Evolutionary conservation across 106 monocot genomes (phyloP), one percentile per base, ranked within the genome.

Genomic region (Posidonia australis): DNA sequence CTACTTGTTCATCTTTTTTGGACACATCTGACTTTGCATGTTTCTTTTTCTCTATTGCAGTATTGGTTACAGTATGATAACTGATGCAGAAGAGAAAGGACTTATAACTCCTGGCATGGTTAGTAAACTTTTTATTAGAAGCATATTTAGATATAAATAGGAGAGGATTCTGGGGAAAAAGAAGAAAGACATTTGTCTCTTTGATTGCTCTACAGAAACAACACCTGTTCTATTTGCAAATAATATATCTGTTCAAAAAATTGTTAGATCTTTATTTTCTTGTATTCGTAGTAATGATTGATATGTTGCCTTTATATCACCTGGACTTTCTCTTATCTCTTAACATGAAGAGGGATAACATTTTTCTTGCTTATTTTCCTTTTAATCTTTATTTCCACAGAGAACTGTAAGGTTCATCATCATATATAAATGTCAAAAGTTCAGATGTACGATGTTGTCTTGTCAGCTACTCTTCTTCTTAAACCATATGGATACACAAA

Each of bases 41-140:
- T 49, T 30, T 22, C 53, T 41, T 56, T 25, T 12, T 46, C 20
- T 62, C 10, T 51, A 31, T 24, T 23, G 54, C 77, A 93, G 92
- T 78, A 93, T 93, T 61, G 92, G 92, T 12, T 93, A 93, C 60
- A 88, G 92, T 58, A 93, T 93, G 92, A 93, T 93, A 44, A 45
- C 78, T 68, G 92, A 88, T 76, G 92, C 92, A 27, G 92, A 93
- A 72, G 85, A 83, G 74, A 87, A 85, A 62, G 92, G 92, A 11
- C 74, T 77, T n/a, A 88, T 93, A 17, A 58, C 74, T 20, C 85
- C 92, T 54, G 88, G 88, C 20, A 47, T 77, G 84, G 92, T 85
- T 14, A 82, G 61, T 23, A 24, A 23, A 62, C 58, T 62, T 28
- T 28, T 51, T 44, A 11, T 19, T 56, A 14, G 10, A 55, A 55